Evolutionary conservation across 2,329 filamentous ascomycete species (phyloP), one percentile per base, ranked within the genome.

Genomic region (Venturia aucupariae): DNA sequence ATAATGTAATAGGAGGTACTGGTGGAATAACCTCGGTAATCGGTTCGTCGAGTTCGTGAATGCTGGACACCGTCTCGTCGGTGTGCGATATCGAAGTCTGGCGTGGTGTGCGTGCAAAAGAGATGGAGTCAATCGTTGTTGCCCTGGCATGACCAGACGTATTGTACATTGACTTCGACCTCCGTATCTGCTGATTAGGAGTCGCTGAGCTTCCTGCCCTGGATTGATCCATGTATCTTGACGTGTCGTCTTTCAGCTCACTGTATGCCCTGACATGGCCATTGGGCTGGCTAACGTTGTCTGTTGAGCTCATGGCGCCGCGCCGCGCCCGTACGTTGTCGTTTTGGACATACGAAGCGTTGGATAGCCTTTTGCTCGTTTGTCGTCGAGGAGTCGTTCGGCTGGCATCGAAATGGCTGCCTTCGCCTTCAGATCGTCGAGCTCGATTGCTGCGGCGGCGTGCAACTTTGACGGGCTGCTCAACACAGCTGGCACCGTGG

Each of bases 391-490:
- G 46, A 13, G 61, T 32, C 30, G 48, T 38, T 30, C 51, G 35
- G n/a, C 27, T 62, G 61, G 46, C 41, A 38, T 59, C 48, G 55
- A 64, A 64, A 54, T 64, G 63, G 35, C 63, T 64, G 38, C 63
- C 63, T 61, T 64, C 54, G 51, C 63, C 63, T 64, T 64, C 54
- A 61, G 38, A 46, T 57, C 62, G 32, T 30, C 46, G 22, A 63
- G 62, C 38, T 63, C 62, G 62, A 63, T 63, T 44, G 24, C 41
- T 48, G 30, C 39, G 27, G 24, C 63, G 39, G 32, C 61, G n/a
- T 24, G 42, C 27, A 35, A 27, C n/a, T 61, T 60, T 38, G 44
- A 54, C 38, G 51, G 55, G 51, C 51, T 64, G 54, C 62, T 63
- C 35, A 32, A 10, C 30, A 55, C 51, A 54, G 62, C 13, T 35